Base-by-base conservation (phyloP, 768 basidiomycete genomes). In the Lactarius hatsudake region DNA sequence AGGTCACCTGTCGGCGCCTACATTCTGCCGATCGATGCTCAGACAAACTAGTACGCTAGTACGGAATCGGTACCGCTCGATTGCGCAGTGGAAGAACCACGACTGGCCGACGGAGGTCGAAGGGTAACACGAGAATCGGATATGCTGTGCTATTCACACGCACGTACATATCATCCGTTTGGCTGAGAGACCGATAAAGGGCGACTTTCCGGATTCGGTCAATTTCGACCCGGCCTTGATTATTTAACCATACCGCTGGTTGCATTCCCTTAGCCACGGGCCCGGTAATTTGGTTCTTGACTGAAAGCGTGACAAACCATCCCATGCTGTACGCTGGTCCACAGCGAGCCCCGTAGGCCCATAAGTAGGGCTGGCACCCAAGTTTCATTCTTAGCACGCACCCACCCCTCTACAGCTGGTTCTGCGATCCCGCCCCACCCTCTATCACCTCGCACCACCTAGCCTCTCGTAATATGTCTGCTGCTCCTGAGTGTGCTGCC, bases 401-500 rank as follows among this genome's bases (percentile, higher is more conserved):
- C 59, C n/a, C 40, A 7, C 65, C 38, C 23, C 62, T 26, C 48
- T n/a, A 40, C 54, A 53, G 48, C 66, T 32, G 26, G 20, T 57
- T 38, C 38, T 60, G 40, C 58, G 59, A 60, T 51, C 55, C 30
- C n/a, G 58, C 34, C 48, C 26, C 36, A 26, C 5, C 65, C 26
- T 36, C n/a, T 26, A 28, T 51, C 15, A 18, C 17, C 23, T 2
- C 20, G 51, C 40, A 77, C 34, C 53, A 61, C 60, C 73, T 79
- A 66, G 67, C 32, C 67, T 43, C 30, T 42, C 61, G 17, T 62
- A 51, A 53, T 18, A 76, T 76, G 75, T 65, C 69, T 38, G 40
- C 70, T 40, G 40, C 70, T 40, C 57, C 71, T 26, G 72, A 74
- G 23, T 71, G 71, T 59, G 65, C 72, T 12, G 72, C 69, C 26